Percentiles rank a stretch among this genome's conserved stretches.
phyloP scores from a whole-genome alignment of 352 stramenopile species.

The Globisporangium perplexum region DNA sequence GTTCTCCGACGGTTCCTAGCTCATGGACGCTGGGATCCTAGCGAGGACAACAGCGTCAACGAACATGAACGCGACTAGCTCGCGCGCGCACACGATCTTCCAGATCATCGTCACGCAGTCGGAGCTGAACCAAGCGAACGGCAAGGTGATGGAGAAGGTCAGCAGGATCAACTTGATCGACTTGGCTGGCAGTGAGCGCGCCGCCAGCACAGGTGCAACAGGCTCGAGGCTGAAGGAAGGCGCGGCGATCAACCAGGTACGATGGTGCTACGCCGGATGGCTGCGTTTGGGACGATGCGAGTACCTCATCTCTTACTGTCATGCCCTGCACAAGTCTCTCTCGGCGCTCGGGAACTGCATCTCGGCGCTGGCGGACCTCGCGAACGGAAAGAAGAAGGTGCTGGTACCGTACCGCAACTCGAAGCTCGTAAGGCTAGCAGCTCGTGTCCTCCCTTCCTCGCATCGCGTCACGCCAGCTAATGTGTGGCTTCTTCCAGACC shows the following conservation, averaged over 20 bases:
- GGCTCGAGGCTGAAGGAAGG: conserved; percentile 89
- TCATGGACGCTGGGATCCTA: conserved; percentile 84
- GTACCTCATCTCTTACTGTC: too few relatives aligned
- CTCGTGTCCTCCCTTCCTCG: background rate
- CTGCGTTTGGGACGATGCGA: too few relatives aligned
- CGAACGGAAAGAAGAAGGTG: conserved; percentile 81
- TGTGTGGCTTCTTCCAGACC: conserved; percentile 27
- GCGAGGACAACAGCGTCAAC: conserved; percentile 78
- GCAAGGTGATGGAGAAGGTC: conserved; percentile 81
- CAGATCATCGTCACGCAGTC: conserved; percentile 83
- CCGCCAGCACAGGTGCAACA: conserved; percentile 85
- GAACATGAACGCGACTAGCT: conserved; percentile 87
- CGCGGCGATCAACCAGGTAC: conserved; percentile 90
- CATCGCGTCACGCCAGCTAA: background rate
- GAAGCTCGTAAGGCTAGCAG: conserved; percentile 64
- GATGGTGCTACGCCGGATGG: background rate
- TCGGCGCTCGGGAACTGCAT: conserved; percentile 92
- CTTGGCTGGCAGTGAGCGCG: conserved; percentile 88
- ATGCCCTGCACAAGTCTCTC: conserved; percentile 57
- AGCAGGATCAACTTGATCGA: conserved; percentile 89
- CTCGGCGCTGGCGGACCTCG: conserved; percentile 81
- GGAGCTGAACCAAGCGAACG: conserved; percentile 55
- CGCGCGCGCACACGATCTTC: conserved; percentile 78
- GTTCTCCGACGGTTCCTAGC: conserved; percentile 14
- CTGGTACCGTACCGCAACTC: conserved; percentile 91